Percentiles rank a stretch among this genome's conserved stretches.
Conservation (phyloP, 768 basidiomycete species). For the Mycena epipterygia region DNA sequence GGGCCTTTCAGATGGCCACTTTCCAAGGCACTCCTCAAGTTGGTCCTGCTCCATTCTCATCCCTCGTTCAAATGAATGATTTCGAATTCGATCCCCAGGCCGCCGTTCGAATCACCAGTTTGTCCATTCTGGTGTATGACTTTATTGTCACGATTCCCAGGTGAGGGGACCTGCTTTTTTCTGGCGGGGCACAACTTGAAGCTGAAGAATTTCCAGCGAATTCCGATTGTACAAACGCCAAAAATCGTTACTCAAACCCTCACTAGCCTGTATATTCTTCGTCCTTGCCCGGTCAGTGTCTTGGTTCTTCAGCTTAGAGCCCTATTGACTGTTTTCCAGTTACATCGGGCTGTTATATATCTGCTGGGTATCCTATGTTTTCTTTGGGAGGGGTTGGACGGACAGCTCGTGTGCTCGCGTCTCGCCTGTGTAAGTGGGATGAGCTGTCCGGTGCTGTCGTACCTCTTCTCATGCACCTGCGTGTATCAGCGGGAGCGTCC, state of each 20-base stretch:
- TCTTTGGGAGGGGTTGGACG: not conserved
- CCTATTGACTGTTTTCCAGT: not conserved
- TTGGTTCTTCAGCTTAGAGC: not conserved
- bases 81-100: too few species aligned
- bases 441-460: not conserved
- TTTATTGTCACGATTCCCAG: not conserved
- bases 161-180: not conserved
- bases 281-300: not conserved
- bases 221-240: not conserved
- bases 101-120: constrained; percentile 1
- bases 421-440: not conserved
- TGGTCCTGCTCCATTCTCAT: not conserved
- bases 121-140: not conserved
- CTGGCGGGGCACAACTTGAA: not conserved
- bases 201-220: not conserved
- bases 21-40: not conserved
- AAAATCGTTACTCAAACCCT: not conserved
- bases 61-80: not conserved
- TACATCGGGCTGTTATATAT: not conserved
- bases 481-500: not conserved
- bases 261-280: not conserved
- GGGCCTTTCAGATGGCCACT: not conserved
- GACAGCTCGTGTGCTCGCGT: not conserved
- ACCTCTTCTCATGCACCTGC: not conserved
- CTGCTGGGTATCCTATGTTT: not conserved